Base-by-base conservation (phyloP, 2,329 filamentous ascomycete species). In the Apiospora saccharicola region DNA sequence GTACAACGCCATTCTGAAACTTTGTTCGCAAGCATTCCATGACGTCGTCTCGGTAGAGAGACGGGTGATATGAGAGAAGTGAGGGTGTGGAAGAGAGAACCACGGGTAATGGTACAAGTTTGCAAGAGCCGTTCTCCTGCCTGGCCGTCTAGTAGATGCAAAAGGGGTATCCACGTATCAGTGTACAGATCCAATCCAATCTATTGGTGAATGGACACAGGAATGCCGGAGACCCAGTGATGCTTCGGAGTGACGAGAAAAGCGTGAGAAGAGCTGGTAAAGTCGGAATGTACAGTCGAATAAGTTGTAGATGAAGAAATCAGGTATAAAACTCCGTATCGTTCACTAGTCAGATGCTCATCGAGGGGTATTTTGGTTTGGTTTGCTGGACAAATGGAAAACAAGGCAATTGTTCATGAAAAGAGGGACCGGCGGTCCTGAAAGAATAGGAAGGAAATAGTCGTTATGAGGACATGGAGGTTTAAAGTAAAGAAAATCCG, bases 11-110 rank as follows among this genome's bases (percentile, higher is more conserved):
- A 83, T 91, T 87, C 80, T 91, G 86, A 85, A 98, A 96, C 80
- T 91, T 89, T 85, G 95, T 91, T 85, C 92, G 91, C 87, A 97
- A 90, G 87, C 94, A 97, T 86, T 95, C 94, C 94, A 97, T 93
- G 81, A 77, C 77, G 78, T 73, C 77, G 78, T 80, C 80, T 80
- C 79, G 70, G 72, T 74, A 61, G 72, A 75, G 79, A 80, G 78
- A 80, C 78, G 74, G 69, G 75, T 34, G 76, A 77, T 88, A 79
- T 79, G 77, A 72, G 78, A 77, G 77, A 78, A 76, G 79, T 73
- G 72, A 73, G 73, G 73, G 75, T 73, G 72, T 74, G 70, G 73
- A 73, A 75, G 74, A 64, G 69, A 74, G 72, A 75, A 77, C 76
- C 77, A 75, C 74, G 70, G 68, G 72, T 76, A 73, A 76, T 79